Base-by-base conservation (phyloP, 169 alveolate species). In the Eimeria sp. region DNA sequence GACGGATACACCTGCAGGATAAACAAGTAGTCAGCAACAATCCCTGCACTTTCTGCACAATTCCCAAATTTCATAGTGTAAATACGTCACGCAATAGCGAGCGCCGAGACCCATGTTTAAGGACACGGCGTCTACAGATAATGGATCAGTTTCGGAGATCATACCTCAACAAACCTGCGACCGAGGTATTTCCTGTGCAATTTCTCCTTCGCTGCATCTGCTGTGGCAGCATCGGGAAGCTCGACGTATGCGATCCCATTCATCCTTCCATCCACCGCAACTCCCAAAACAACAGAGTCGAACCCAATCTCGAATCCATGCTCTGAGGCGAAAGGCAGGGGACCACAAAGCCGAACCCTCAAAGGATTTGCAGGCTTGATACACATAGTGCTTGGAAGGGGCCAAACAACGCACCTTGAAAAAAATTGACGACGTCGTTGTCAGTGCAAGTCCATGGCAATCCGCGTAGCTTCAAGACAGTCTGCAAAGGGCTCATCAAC, bases 391-490 rank as follows among this genome's bases (percentile, higher is more conserved):
- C 57, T 34, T 34, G 25, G 43, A 5, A 25, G 40, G 57, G 51
- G 82, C 14, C 25, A 73, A 0, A 34, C 14, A 61, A 70, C 95
- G 25, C 27, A 95, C 96, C 96, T 57, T 89, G 87, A 34, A 97
- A 97, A 88, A 97, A 97, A 40, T 96, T 58, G 78, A 94, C 97
- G 40, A 97, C 92, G 27, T 97, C 97, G 67, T 25, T 11, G 58
- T 95, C 98, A 16, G 95, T 97, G 89, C 97, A 89, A n/a, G 97
- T 75, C 98, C 98, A 97, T 34, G 98, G 98, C 63, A 97, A 91
- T 57, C 98, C 98, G 45, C 98, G 96, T 25, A 97, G 95, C 40
- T 95, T 87, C 54, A 97, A 90, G 51, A 97, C 96, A 0, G 95
- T 70, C 94, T 95, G 95, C 70, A 92, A 47, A 27, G 47, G 40